Base-by-base conservation (phyloP, 768 basidiomycete genomes). In the Leccinum pellstonianum region DNA sequence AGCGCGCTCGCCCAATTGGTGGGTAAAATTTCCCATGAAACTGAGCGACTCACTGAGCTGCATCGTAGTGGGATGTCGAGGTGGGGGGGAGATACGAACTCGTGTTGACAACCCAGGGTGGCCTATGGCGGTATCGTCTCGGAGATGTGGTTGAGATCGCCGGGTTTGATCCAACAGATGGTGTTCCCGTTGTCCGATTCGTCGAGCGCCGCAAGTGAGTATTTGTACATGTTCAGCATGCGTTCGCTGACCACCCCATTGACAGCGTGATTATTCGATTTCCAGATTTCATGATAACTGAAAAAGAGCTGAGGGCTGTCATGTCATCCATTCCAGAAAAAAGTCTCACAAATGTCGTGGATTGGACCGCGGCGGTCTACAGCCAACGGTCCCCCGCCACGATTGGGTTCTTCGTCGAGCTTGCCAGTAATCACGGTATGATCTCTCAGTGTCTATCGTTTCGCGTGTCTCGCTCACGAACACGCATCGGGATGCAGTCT, bases 41-140 rank as follows among this genome's bases (percentile, higher is more conserved):
- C 4, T 6, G 43, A 5, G 35, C 4, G 4, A 9, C 29, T 52
- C 23, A 15, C 53, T 54, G 56, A 69, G n/a, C 12, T 23, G 29
- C 1, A 53, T 54, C 8, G 11, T 23, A 69, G 69, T 68, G 63
- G 65, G 62, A 63, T n/a, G 52, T 62, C 11, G 51, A 63, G 27
- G 2, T 35, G n/a, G 62, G 64, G 21, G 57, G 38, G 35, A 57
- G 10, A 7, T 68, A 70, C 14, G 69, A 69, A 25, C 6, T 58
- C 35, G 59, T 69, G 21, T n/a, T 66, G 5, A 69, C 68, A 3
- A 64, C 64, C 3, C 25, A 8, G 9, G 57, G 66, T 1, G 67
- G 67, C 9, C 15, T 71, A 41, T 69, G 69, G 68, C 63, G 66
- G 2, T 68, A 68, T 54, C 58, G 63, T 25, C 59, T 70, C 4